A percentile compares a stretch with the other conserved stretches of the same genome.
phyloP scores from a whole-genome alignment of 306 rosid genomes.

The Mimosa bimucronata region DNA sequence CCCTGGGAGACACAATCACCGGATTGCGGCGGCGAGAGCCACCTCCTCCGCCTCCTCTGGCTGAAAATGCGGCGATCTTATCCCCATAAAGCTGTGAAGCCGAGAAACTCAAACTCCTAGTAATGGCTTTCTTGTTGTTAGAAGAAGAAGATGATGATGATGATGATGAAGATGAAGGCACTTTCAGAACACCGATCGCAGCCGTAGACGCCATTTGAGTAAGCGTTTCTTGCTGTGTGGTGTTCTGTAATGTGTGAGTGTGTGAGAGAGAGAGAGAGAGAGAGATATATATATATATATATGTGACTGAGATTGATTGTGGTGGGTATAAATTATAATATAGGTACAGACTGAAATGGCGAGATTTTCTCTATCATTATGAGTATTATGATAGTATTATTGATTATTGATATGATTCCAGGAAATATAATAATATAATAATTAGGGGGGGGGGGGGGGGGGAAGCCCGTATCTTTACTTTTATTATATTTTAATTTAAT shows the following conservation, averaged over 20 bases:
- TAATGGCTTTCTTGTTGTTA: slow-evolving; percentile 29
- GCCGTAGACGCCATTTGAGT: slow-evolving; percentile 54
- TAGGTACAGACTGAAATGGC: too few species aligned
- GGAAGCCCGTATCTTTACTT: too few species aligned
- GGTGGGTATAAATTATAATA: slow-evolving; percentile 4
- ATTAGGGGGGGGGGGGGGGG: too few species aligned
- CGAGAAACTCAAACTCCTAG: slow-evolving; percentile 44
- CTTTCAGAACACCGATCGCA: slow-evolving; percentile 47
- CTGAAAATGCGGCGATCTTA: slow-evolving; percentile 35
- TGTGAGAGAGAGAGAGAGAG: background rate
- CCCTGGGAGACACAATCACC: slow-evolving; percentile 68
- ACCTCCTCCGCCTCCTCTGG: background rate
- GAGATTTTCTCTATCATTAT: too few species aligned
- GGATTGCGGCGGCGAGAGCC: slow-evolving; percentile 36
- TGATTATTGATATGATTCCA: too few species aligned
- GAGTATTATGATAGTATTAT: too few species aligned
- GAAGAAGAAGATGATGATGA: slow-evolving; percentile 24
- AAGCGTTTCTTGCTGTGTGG: background rate
- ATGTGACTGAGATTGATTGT: slow-evolving; percentile 35
- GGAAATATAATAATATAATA: too few species aligned
- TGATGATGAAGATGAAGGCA: slow-evolving; percentile 31
- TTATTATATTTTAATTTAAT: too few species aligned
- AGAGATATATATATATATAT: too few species aligned
- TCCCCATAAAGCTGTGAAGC: slow-evolving; percentile 52
- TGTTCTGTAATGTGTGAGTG: background rate